Evolutionary conservation across 179 eudicot species (phyloP), one percentile per base, ranked within the genome.

Genomic region (Corrigiola litoralis): DNA sequence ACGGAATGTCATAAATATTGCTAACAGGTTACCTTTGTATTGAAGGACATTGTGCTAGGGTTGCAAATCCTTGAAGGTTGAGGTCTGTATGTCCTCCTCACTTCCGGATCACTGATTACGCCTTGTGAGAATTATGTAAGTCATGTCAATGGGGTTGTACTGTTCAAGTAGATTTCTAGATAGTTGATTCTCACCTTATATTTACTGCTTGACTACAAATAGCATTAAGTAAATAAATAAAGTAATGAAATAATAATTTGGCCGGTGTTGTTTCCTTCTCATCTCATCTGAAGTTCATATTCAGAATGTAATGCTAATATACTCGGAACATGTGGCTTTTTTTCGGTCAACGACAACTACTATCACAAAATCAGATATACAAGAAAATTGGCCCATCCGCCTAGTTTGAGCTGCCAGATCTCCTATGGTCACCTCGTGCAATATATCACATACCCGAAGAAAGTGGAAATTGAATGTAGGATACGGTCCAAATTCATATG

Each of bases 1-100:
- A 74, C 58, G 88, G 90, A 57, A 68, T 82, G 80, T 75, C 89
- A 14, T 77, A 71, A 70, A 49, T 21, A 8, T 28, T 53, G 27
- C 16, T 41, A 31, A 5, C 64, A 14, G 24, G 29, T 34, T 31
- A n/a, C 4, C 50, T 0, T 65, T 45, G 52, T 37, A 40, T 37
- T 36, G 8, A 21, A 16, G 10, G 11, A 27, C 11, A 2, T 33
- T 9, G 40, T 23, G 53, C 46, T 41, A 28, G 71, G 72, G 61
- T 51, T 60, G 32, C 9, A 25, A 25, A 14, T 66, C 67, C 48
- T 14, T 34, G 61, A 24, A 62, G 71, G 68, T 53, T 12, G 58
- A 45, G 57, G 45, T 6, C 4, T 40, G 23, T 33, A 44, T 65
- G 58, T 16, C 58, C 56, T 31, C 56, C 63, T 69, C 60, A n/a